A percentile compares a stretch with the other conserved stretches of the same genome.
These are phyloP conservation scores for Pythium volutum DNA, from an alignment of 352 stramenopile genomes.

Conservation along the genomic window DNA sequence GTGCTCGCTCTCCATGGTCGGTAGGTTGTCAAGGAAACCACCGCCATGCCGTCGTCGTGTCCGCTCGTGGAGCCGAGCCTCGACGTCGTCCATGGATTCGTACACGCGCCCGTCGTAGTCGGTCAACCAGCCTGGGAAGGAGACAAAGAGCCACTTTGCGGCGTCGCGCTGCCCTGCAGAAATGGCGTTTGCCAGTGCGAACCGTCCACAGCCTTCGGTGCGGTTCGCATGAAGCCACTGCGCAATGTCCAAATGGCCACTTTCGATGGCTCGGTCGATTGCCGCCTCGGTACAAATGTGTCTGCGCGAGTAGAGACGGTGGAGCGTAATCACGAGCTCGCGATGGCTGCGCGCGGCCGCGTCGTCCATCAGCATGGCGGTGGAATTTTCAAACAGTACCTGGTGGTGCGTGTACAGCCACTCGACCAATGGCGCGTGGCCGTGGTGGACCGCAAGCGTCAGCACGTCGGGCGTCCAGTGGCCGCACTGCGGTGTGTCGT, in stretches of 20 bases:
- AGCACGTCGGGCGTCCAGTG: slow-evolving; percentile 4
- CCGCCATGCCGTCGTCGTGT: not conserved
- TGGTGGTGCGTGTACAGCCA: not conserved
- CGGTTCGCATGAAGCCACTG: not conserved
- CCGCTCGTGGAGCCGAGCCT: not conserved
- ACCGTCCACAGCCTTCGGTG: not conserved
- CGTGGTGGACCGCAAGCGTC: not conserved
- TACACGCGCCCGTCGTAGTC: not conserved
- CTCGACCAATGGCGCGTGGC: not conserved
- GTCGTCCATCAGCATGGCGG: not conserved
- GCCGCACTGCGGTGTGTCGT: not conserved
- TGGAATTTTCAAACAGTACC: not conserved
- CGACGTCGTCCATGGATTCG: not conserved
- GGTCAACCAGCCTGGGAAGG: not conserved
- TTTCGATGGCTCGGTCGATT: not conserved
- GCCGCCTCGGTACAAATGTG: not conserved
- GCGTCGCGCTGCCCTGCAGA: not conserved
- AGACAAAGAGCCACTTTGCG: not conserved
- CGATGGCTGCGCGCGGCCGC: not conserved
- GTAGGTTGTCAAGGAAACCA: no score
- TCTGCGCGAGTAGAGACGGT: not conserved
- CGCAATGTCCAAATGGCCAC: not conserved
- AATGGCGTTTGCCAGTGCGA: not conserved
- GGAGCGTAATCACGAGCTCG: not conserved
- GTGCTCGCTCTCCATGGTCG: no score